Conservation (phyloP, 148 eudicot species). For the Fallopia convolvulus region DNA sequence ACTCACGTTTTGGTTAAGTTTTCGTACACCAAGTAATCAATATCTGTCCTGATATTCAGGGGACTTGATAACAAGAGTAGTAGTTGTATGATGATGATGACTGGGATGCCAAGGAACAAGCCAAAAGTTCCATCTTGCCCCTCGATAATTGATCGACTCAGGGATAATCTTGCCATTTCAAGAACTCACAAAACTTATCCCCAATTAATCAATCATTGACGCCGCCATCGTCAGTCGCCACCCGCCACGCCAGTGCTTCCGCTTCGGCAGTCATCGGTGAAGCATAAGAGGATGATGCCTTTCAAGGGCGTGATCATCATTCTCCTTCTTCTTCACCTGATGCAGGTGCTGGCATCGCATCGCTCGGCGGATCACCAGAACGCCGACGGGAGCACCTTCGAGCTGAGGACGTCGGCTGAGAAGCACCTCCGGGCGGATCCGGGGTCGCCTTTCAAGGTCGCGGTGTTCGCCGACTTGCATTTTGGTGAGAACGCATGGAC, state of each 20-base stretch:
- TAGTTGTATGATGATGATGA: too few species aligned
- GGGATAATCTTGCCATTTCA: background rate
- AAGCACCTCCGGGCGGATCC: slow-evolving; percentile 21
- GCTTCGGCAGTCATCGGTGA: background rate
- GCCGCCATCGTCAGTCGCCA: background rate
- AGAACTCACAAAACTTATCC: background rate
- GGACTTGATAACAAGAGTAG: background rate
- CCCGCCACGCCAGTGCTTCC: too few species aligned
- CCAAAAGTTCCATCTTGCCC: background rate
- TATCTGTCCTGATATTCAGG: too few species aligned
- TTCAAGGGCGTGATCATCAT: background rate
- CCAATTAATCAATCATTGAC: background rate
- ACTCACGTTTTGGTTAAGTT: too few species aligned
- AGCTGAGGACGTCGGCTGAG: slow-evolving; percentile 20
- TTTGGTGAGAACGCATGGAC: slow-evolving; percentile 82
- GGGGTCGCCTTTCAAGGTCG: slow-evolving; percentile 52
- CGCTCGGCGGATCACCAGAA: background rate
- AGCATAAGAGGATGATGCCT: background rate
- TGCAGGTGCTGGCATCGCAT: background rate
- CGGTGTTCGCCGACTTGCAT: slow-evolving; percentile 76
- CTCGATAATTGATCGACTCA: background rate
- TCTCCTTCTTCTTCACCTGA: background rate
- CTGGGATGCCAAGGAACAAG: too few species aligned
- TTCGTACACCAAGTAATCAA: too few species aligned
- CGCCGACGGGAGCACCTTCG: background rate